Conservation (phyloP, 116 monocot species). For the Cymodocea nodosa region DNA sequence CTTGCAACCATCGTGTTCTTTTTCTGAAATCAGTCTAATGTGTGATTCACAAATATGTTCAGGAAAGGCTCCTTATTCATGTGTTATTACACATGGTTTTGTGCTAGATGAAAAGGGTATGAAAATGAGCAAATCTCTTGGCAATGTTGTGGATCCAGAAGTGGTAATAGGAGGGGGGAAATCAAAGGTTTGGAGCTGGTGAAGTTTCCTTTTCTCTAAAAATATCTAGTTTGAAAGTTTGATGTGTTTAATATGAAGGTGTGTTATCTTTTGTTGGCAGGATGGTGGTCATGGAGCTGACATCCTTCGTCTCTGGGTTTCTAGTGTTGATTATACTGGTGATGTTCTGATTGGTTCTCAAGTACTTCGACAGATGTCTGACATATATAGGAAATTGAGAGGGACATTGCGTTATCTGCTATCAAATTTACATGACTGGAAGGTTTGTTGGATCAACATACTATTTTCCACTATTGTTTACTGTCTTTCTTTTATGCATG, state of each 20-base stretch:
- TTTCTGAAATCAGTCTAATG: neutral
- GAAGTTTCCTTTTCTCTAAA: neutral
- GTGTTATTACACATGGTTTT: conserved; percentile 95
- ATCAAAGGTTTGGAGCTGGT: conserved; percentile 38
- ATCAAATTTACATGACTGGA: conserved; percentile 98
- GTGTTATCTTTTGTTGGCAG: conserved; percentile 25
- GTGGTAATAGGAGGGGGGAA: conserved; percentile 68
- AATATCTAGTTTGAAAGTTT: neutral
- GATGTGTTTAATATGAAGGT: neutral
- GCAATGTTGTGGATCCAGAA: conserved; percentile 94
- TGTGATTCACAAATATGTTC: conserved; percentile 7
- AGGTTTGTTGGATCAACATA: conserved; percentile 34
- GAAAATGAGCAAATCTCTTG: conserved; percentile 99
- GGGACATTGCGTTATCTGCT: conserved; percentile 87
- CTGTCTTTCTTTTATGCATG: neutral
- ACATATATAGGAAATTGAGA: conserved; percentile 84
- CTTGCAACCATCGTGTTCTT: neutral
- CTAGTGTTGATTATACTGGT: conserved; percentile 88
- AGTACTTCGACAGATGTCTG: conserved; percentile 91
- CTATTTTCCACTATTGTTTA: neutral
- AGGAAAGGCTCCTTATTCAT: conserved; percentile 83
- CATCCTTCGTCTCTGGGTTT: conserved; percentile 96
- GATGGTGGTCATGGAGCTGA: conserved; percentile 93
- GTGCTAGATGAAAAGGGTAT: conserved; percentile 95
- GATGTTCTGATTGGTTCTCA: conserved; percentile 94